phyloP scores from a whole-genome alignment of 2,329 filamentous ascomycete species.

The Onygenales sp. region DNA sequence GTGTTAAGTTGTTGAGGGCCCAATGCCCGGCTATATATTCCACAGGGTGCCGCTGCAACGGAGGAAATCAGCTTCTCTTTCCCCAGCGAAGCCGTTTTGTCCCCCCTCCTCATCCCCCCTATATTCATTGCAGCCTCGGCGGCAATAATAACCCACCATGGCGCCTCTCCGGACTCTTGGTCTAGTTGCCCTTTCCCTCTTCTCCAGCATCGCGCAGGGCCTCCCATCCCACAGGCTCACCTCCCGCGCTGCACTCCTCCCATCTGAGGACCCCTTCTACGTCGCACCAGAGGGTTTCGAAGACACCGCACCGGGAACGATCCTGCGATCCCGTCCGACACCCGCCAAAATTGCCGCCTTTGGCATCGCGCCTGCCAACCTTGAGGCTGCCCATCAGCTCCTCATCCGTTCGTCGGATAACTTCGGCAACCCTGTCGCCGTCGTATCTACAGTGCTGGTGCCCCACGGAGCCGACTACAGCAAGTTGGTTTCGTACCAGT shows the following conservation, averaged over 20 bases:
- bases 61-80: no score
- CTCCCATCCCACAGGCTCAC: slow-evolving; percentile 2
- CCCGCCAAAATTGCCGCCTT: slow-evolving; percentile 17
- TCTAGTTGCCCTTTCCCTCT: slow-evolving; percentile 5
- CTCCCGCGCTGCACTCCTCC: slow-evolving; percentile 9
- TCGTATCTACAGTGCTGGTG: slow-evolving; percentile 32
- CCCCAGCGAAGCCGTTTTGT: no score
- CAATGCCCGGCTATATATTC: no score
- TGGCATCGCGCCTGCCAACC: slow-evolving; percentile 13
- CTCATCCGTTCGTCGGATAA: slow-evolving; percentile 33
- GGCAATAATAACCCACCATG: background rate
- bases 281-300: slow-evolving; percentile 19
- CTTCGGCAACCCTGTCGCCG: slow-evolving; percentile 24
- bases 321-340: slow-evolving; percentile 17
- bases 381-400: slow-evolving; percentile 24
- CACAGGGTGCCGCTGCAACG: no score
- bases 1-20: no score
- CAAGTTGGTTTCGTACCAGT: slow-evolving; percentile 35
- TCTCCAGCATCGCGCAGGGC: slow-evolving; percentile 1
- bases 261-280: slow-evolving; percentile 22
- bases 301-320: slow-evolving; percentile 16
- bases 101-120: no score
- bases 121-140: background rate
- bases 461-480: slow-evolving; percentile 22
- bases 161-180: background rate